Evolutionary conservation across 1,284 basidiomycete genomes (phyloP).

Genomic region (Erythrobasidium hasegawianum): DNA sequence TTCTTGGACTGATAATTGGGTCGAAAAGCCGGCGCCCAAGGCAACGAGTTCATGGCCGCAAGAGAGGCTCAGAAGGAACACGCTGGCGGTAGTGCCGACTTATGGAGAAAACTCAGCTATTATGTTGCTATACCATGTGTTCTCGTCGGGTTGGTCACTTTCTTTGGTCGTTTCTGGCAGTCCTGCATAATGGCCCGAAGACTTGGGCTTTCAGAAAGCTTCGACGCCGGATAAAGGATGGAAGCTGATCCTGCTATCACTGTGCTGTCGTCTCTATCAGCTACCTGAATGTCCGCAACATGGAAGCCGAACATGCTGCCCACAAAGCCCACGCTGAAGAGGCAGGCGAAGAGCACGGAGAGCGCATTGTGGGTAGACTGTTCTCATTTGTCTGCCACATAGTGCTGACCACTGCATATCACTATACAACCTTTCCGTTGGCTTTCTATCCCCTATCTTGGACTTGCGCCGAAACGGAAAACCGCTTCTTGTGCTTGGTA

Average conservation of each 20-base stretch:
- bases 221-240: not conserved
- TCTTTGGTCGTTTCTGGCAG: constrained; percentile 2
- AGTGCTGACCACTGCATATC: not conserved
- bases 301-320: constrained; percentile 59
- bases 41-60: constrained; percentile 30
- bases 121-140: constrained; percentile 28
- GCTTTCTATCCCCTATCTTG: not conserved
- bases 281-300: constrained; percentile 17
- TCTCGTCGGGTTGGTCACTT: constrained; percentile 13
- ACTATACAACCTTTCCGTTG: constrained; percentile 2
- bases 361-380: constrained; percentile 55
- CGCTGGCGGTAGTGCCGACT: constrained; percentile 22
- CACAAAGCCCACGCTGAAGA: constrained; percentile 67
- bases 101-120: constrained; percentile 31
- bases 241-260: not conserved
- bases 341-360: constrained; percentile 68
- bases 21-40: constrained; percentile 16
- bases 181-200: not conserved
- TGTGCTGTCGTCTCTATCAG: not conserved
- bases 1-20: not conserved
- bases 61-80: constrained; percentile 31
- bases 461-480: not conserved
- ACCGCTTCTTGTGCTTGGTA: not conserved
- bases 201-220: not conserved
- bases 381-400: constrained; percentile 46